Base-by-base conservation (phyloP, 768 basidiomycete species). In the Russula lepida region DNA sequence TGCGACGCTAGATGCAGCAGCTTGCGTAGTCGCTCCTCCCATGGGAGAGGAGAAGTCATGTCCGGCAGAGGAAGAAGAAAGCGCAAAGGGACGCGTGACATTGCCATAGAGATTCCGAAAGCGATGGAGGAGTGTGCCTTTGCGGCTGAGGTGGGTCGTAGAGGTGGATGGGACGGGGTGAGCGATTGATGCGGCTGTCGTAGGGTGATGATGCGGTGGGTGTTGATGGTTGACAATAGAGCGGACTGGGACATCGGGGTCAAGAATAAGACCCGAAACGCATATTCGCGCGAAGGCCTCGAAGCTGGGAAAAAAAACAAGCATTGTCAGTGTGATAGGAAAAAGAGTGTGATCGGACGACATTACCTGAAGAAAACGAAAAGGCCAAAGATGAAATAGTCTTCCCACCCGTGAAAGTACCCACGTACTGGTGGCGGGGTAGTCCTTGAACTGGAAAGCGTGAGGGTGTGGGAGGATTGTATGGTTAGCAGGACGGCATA, bases 371-470 rank as follows among this genome's bases (percentile, higher is more conserved):
- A 98, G 67, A 90, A 68, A 60, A 86, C 73, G 73, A 98, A 98
- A 56, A 98, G 74, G 21, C 69, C 80, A 71, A 98, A 91, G n/a
- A 98, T 76, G 21, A 78, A 84, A 68, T 82, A 86, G 72, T 98
- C 95, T 68, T 94, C 92, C 95, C 95, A 98, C 13, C 73, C 65
- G 61, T 86, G 83, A 74, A 98, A 97, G 75, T 89, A 98, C 8
- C 92, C 92, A 52, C 69, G 73, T 23, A 80, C 67, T 33, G 75
- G 75, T 39, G 80, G 77, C 8, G 79, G 71, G 11, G 76, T 70
- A 2, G 71, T 67, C 30, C 73, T 74, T 59, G 74, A 72, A 44
- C 71, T 69, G n/a, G 74, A 74, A 39, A 69, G 64, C 6, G 65
- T 66, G n/a, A 85, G 71, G 3, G 85, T 74, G 56, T 75, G 79